These are phyloP conservation scores for Brettanomyces custersianus DNA, from an alignment of 805 yeast species.

Conservation along the genomic window DNA sequence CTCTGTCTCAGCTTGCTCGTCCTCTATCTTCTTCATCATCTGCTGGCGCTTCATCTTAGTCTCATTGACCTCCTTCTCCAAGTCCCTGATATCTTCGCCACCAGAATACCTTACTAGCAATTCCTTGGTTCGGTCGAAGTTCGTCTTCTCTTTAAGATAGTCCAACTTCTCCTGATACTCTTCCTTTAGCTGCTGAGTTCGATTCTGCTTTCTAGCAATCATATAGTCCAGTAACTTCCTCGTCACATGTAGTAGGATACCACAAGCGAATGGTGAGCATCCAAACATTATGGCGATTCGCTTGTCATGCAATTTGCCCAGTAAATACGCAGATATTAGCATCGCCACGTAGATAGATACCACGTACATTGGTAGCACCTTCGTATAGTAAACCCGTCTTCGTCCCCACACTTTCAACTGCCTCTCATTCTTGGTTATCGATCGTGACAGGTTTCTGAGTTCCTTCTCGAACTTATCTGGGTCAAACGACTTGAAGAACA, in stretches of 20 bases:
- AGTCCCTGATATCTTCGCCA: slow-evolving; percentile 38
- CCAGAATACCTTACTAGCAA: slow-evolving; percentile 52
- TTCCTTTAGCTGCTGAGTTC: slow-evolving; percentile 19
- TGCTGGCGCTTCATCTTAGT: slow-evolving; percentile 30
- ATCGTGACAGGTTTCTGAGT: slow-evolving; percentile 28
- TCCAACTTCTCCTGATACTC: slow-evolving; percentile 29
- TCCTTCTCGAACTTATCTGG: slow-evolving; percentile 36
- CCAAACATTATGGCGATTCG: slow-evolving; percentile 3
- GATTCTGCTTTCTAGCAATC: slow-evolving; percentile 15
- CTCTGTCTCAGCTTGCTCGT: slow-evolving; percentile 16
- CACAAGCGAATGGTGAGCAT: slow-evolving; percentile 11
- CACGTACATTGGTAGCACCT: slow-evolving; percentile 12
- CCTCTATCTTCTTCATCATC: slow-evolving; percentile 25
- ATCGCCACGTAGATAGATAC: slow-evolving; percentile 15
- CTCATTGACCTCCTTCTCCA: slow-evolving; percentile 35
- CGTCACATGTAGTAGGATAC: slow-evolving; percentile 8
- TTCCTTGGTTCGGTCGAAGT: slow-evolving; percentile 69
- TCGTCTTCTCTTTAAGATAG: slow-evolving; percentile 41
- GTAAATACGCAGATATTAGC: slow-evolving; percentile 14
- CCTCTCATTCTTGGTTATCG: slow-evolving; percentile 23
- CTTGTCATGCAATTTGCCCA: slow-evolving; percentile 1
- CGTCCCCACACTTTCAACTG: slow-evolving; percentile 9
- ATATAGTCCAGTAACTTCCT: slow-evolving; percentile 12
- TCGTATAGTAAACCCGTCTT: slow-evolving; percentile 12
- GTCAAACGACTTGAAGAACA: slow-evolving; percentile 26